phyloP scores from a whole-genome alignment of 2,329 filamentous ascomycete species.

The Graphiopsis chlorocephala region DNA sequence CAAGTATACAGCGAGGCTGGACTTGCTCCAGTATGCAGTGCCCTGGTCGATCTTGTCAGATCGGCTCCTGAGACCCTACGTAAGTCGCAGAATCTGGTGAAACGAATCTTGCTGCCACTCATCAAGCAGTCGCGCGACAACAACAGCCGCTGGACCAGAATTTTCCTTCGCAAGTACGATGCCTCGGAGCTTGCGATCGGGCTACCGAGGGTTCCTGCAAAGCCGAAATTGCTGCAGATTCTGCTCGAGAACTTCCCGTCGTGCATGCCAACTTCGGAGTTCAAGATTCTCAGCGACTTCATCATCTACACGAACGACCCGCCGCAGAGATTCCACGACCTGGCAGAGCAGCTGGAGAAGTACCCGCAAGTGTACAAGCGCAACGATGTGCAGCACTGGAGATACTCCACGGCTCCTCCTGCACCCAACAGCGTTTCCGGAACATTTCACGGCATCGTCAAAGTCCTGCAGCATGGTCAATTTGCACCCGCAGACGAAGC shows the following conservation, averaged over 20 bases:
- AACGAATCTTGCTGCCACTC: not conserved
- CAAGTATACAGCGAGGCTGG: not conserved
- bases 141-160: not conserved
- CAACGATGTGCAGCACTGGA: not conserved
- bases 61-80: not conserved
- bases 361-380: not conserved
- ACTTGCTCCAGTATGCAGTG: not conserved
- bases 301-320: not conserved
- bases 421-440: not conserved
- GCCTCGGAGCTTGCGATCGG: not conserved
- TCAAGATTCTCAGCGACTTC: not conserved
- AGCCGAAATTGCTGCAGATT: not conserved
- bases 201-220: not conserved
- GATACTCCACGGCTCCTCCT: not conserved
- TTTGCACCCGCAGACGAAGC: constrained; percentile 23
- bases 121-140: not conserved
- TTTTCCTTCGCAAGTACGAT: not conserved
- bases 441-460: not conserved
- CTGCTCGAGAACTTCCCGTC: not conserved
- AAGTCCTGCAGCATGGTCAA: constrained; percentile 11
- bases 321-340: not conserved
- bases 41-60: not conserved
- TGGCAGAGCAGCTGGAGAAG: not conserved
- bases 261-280: not conserved
- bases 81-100: not conserved